phyloP scores from a whole-genome alignment of 805 yeast species.

The Helenozyma rhizophorensis region DNA sequence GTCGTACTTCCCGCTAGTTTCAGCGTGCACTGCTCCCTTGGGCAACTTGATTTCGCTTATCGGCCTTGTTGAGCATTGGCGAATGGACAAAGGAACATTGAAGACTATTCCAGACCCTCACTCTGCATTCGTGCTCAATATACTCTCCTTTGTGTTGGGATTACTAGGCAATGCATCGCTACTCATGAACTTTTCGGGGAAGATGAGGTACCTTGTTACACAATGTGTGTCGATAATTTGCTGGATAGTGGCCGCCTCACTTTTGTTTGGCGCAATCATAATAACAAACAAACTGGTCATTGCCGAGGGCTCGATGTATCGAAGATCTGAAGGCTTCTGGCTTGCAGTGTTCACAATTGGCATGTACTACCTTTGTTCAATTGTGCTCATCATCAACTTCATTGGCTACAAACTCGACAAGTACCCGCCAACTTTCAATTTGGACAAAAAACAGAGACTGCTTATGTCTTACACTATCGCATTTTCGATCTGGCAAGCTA shows the following conservation, averaged over 20 bases:
- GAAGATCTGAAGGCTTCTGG: conserved; percentile 67
- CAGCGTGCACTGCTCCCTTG: conserved; percentile 77
- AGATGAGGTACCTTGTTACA: conserved; percentile 53
- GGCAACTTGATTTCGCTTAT: conserved; percentile 71
- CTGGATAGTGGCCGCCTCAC: conserved; percentile 56
- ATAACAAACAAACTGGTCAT: conserved; percentile 22
- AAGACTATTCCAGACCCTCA: conserved; percentile 16
- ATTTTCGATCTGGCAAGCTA: conserved; percentile 62
- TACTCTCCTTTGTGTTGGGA: conserved; percentile 62
- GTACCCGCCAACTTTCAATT: conserved; percentile 69
- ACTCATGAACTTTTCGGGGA: conserved; percentile 61
- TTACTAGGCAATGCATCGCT: conserved; percentile 64
- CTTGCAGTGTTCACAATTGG: conserved; percentile 64
- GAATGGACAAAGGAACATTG: conserved; percentile 25
- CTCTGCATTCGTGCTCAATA: conserved; percentile 49
- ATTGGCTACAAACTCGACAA: conserved; percentile 54
- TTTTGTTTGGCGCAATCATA: conserved; percentile 49
- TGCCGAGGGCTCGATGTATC: conserved; percentile 13
- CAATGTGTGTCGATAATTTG: conserved; percentile 60
- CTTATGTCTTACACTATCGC: conserved; percentile 68
- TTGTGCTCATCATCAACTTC: conserved; percentile 52
- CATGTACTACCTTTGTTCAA: conserved; percentile 56
- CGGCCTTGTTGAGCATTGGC: conserved; percentile 70
- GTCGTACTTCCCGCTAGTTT: conserved; percentile 66
- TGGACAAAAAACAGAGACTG: conserved; percentile 63